Evolutionary conservation across 345 rosid species (phyloP).

Genomic region (Salix purpurea): DNA sequence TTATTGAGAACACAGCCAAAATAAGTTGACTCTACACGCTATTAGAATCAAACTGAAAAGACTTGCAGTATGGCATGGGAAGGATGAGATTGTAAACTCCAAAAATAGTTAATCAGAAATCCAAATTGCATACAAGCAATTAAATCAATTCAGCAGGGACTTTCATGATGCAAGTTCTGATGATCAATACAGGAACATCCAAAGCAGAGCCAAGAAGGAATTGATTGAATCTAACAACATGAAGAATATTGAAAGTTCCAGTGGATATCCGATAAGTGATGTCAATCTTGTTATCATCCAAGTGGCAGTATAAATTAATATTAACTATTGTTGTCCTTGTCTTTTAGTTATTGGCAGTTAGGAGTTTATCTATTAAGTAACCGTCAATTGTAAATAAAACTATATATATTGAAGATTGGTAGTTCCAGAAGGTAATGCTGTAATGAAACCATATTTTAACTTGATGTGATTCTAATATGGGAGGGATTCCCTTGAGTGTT

Average conservation of each 20-base stretch:
- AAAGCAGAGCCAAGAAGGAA: background rate
- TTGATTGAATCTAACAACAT: background rate
- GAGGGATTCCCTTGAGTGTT: background rate
- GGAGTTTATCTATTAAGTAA: background rate
- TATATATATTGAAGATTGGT: background rate
- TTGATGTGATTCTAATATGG: background rate
- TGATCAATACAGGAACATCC: background rate
- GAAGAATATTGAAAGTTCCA: background rate
- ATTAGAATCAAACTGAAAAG: background rate
- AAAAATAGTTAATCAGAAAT: background rate
- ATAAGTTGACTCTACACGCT: background rate
- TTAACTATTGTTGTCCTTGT: background rate
- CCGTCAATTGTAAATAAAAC: background rate
- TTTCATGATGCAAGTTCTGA: too few relatives aligned
- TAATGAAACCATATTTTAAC: background rate
- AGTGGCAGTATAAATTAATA: background rate
- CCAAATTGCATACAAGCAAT: background rate
- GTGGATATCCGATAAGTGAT: background rate
- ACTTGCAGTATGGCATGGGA: background rate
- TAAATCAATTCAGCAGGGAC: background rate
- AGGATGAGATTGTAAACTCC: background rate
- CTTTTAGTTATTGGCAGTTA: background rate
- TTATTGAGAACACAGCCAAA: background rate
- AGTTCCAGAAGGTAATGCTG: background rate
- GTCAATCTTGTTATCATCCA: background rate